phyloP scores from a whole-genome alignment of 129 eudicot species.

The Tagetes erecta region DNA sequence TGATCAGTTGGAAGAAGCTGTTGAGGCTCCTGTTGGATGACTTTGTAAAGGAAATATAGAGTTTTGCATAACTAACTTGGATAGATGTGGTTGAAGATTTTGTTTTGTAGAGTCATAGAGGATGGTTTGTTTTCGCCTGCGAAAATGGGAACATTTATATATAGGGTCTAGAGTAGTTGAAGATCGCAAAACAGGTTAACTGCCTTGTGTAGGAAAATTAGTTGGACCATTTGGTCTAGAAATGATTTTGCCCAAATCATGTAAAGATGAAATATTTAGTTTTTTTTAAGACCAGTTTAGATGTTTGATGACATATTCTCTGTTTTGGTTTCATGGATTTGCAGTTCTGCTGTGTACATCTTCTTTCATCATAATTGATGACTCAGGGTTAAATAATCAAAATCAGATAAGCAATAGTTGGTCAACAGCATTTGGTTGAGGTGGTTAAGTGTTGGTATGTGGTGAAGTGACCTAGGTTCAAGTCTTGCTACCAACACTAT shows the following conservation, averaged over 20 bases:
- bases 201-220: constrained; percentile 32
- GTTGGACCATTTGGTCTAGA: constrained; percentile 30
- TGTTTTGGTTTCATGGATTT: no score
- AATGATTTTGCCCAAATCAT: constrained; percentile 27
- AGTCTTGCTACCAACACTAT: no score
- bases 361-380: background rate
- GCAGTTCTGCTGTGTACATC: no score
- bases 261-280: constrained; percentile 17
- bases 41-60: constrained; percentile 29
- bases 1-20: constrained; percentile 20
- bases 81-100: constrained; percentile 27
- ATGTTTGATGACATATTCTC: constrained; percentile 8
- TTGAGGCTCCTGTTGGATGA: constrained; percentile 16
- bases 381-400: no score
- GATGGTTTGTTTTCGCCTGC: constrained; percentile 16
- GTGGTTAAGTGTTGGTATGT: no score
- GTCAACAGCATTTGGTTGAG: no score
- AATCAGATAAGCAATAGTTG: background rate
- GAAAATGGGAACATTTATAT: constrained; percentile 10
- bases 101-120: constrained; percentile 29
- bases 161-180: constrained; percentile 38
- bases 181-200: constrained; percentile 37
- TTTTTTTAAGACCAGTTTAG: constrained; percentile 8
- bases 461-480: no score
- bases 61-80: constrained; percentile 37